These are phyloP conservation scores for Aspergillus mulundensis DNA, from an alignment of 495 filamentous ascomycete genomes.

Conservation along the genomic window DNA sequence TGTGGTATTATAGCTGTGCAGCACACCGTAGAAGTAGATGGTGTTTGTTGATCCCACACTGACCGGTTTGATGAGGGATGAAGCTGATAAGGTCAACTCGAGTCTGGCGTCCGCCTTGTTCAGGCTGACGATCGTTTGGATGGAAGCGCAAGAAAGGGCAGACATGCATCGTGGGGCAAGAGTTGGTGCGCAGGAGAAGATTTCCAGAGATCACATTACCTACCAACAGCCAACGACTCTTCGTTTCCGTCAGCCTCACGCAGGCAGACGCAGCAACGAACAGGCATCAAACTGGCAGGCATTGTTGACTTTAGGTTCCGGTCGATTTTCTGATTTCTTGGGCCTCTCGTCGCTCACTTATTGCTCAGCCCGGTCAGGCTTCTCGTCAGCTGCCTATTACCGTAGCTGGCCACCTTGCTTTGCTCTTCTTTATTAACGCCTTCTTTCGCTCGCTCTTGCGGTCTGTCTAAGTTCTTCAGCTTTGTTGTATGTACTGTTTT, in stretches of 20 bases:
- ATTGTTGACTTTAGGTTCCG: neutral
- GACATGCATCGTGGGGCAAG: slow-evolving; percentile 7
- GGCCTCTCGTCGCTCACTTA: neutral
- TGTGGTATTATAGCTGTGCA: neutral
- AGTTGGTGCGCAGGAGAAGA: neutral
- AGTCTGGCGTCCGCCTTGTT: neutral
- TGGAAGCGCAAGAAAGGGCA: neutral
- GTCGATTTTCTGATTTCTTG: neutral
- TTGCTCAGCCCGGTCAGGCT: neutral
- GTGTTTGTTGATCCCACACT: neutral
- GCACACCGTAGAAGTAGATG: neutral
- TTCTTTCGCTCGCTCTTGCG: neutral
- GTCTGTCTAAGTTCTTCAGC: neutral
- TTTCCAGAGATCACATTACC: neutral
- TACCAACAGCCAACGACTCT: too few relatives aligned
- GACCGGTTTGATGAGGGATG: neutral
- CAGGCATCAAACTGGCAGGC: neutral
- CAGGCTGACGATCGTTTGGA: neutral
- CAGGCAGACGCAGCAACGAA: neutral
- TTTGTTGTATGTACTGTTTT: neutral
- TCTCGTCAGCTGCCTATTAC: neutral
- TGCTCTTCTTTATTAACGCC: neutral
- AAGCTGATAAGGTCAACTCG: neutral
- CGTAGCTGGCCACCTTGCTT: neutral
- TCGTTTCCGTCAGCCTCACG: neutral